Base-by-base conservation (phyloP, 768 basidiomycete genomes). In the Pholiota microspora region DNA sequence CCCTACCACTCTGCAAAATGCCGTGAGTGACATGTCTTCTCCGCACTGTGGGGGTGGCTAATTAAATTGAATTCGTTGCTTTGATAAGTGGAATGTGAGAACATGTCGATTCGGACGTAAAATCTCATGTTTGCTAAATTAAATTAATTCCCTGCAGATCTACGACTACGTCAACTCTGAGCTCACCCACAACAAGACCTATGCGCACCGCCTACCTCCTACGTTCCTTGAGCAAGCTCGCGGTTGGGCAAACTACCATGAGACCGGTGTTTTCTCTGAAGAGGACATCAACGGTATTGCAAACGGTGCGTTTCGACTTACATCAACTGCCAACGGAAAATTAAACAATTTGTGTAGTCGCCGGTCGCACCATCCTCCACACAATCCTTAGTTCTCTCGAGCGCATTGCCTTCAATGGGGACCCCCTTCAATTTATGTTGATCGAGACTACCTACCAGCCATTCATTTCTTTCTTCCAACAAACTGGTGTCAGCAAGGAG, bases 381-480 rank as follows among this genome's bases (percentile, higher is more conserved):
- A 83, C 86, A 24, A 76, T 95, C 69, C 73, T 93, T 48, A 71
- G 63, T 50, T 83, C 89, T 8, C 80, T 94, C 52, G 82, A 88
- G 64, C 85, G 84, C 63, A 86, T 95, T 67, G 82, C 88, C 42
- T 89, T 85, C 77, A 84, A 86, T 62, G 83, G 80, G 57, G 86
- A 91, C 72, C 86, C 89, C 42, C 82, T 94, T 49, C 86, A 89
- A 63, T 80, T 94, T 72, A 76, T 87, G 70, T 67, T 92, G 60
- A 77, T 91, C 61, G 83, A 89, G 72, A 85, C 86, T 13, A 89
- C 89, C 58, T 94, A 94, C 77, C 92, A 94, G 69, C 86, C 92
- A 12, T 92, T 95, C 81, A 85, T 94, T 64, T 92, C 90, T 3
- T 78, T 94, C 69, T 88, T 94, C 82, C 82, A 85, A 66, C 81